These are phyloP conservation scores for Penicillium tannophilum DNA, from an alignment of 495 filamentous ascomycete genomes.

Conservation along the genomic window DNA sequence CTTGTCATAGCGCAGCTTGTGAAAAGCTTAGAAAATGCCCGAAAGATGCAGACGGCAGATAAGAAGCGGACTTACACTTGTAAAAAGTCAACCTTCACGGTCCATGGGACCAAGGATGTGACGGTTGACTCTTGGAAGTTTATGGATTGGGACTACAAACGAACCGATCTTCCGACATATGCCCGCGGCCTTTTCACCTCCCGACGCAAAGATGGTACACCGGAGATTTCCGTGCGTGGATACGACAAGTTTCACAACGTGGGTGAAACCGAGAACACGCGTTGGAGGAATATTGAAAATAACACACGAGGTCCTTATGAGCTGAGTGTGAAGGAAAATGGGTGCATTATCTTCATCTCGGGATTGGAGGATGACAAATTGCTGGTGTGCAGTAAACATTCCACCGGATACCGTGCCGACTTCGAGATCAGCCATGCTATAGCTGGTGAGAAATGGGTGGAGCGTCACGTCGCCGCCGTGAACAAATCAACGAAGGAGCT, in stretches of 20 bases:
- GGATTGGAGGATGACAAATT: conserved; percentile 85
- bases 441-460: conserved; percentile 83
- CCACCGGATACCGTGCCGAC: conserved; percentile 75
- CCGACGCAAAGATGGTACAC: conserved; percentile 55
- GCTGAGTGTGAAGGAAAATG: conserved; percentile 95
- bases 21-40: conserved; percentile 54
- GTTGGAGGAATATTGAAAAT: conserved; percentile 76
- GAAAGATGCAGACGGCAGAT: conserved; percentile 46
- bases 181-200: conserved; percentile 92
- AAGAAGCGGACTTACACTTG: conserved; percentile 58
- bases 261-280: conserved; percentile 72
- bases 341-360: conserved; percentile 97
- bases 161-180: conserved; percentile 77
- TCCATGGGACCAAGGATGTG: conserved; percentile 60
- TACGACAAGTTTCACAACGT: conserved; percentile 99
- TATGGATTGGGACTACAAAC: conserved; percentile 94
- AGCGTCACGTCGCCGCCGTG: conserved; percentile 71
- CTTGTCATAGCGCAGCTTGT: conserved; percentile 63
- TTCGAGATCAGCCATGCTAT: conserved; percentile 74
- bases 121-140: conserved; percentile 90
- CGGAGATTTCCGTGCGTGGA: conserved; percentile 81
- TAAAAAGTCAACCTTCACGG: conserved; percentile 72
- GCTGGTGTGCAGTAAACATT: conserved; percentile 97
- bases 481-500: conserved; percentile 79
- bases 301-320: conserved; percentile 90